Conservation (phyloP, 2,329 filamentous ascomycete genomes). For the Clarireedia monteithiana region DNA sequence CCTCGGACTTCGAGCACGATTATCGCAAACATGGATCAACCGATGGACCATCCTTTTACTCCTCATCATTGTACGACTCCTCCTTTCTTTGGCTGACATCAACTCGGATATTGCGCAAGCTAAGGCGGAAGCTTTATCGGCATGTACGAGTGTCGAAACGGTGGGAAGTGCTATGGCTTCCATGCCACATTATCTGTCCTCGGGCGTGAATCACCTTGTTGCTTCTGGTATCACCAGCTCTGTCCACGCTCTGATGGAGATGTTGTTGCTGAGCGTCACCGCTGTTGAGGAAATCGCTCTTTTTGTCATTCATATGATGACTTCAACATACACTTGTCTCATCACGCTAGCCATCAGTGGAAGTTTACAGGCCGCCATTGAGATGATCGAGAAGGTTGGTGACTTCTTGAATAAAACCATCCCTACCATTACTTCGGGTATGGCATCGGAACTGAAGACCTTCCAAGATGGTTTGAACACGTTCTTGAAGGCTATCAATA, state of each 20-base stretch:
- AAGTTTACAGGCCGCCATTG: conserved; percentile 62
- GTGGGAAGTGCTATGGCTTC: conserved; percentile 94
- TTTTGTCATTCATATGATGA: conserved; percentile 88
- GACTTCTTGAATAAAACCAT: conserved; percentile 51
- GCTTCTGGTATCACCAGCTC: conserved; percentile 73
- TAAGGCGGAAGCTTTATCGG: conserved; percentile 72
- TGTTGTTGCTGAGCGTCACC: conserved; percentile 71
- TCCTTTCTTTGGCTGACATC: conserved; percentile 68
- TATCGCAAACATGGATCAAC: conserved; percentile 97
- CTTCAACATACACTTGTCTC: conserved; percentile 82
- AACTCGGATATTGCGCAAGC: conserved; percentile 69
- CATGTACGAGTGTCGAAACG: conserved; percentile 87
- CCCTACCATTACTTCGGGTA: conserved; percentile 36
- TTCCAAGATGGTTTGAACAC: conserved; percentile 50
- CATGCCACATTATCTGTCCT: conserved; percentile 91
- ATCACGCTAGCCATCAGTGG: conserved; percentile 77
- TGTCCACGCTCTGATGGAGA: conserved; percentile 69
- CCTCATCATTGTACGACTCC: conserved; percentile 72
- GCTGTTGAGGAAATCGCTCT: conserved; percentile 81
- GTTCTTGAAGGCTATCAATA: conserved; percentile 48
- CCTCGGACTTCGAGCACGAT: conserved; percentile 76
- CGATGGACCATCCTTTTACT: conserved; percentile 88
- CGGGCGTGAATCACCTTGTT: conserved; percentile 80
- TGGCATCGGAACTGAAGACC: conserved; percentile 40
- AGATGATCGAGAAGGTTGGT: conserved; percentile 52